Percentiles rank a stretch among this genome's conserved stretches.
Evolutionary conservation across 768 basidiomycete genomes (phyloP).

Genomic region (Boletus bicolor): DNA sequence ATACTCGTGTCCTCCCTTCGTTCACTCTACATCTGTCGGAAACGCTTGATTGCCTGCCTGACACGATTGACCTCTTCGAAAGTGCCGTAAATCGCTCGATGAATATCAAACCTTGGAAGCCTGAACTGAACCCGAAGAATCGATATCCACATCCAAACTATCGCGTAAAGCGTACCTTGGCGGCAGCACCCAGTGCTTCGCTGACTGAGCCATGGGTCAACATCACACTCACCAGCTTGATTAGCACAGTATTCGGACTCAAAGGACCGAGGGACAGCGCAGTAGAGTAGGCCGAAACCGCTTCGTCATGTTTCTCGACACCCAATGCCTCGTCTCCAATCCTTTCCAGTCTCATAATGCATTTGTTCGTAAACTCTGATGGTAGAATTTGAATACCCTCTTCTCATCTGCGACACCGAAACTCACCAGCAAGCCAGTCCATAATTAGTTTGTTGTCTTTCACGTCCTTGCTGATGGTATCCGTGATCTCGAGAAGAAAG

Average conservation of each 20-base stretch:
- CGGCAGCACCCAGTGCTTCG: neutral
- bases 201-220: neutral
- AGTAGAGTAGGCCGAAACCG: neutral
- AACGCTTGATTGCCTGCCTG: conserved; percentile 1
- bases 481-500: neutral
- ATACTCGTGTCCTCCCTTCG: neutral
- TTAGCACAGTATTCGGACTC: neutral
- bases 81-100: neutral
- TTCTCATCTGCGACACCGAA: neutral
- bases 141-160: neutral
- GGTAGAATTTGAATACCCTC: neutral
- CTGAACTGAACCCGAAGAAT: neutral
- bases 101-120: neutral
- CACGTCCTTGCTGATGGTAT: neutral
- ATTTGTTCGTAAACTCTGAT: neutral
- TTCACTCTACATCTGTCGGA: neutral
- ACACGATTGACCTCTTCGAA: neutral
- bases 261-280: neutral
- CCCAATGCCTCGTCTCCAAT: neutral
- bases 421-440: conserved; percentile 4
- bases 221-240: neutral
- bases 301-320: neutral
- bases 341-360: neutral
- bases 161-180: neutral
- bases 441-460: neutral